Base-by-base conservation (phyloP, 2,329 filamentous ascomycete species). In the Aspergillus chevalieri region DNA sequence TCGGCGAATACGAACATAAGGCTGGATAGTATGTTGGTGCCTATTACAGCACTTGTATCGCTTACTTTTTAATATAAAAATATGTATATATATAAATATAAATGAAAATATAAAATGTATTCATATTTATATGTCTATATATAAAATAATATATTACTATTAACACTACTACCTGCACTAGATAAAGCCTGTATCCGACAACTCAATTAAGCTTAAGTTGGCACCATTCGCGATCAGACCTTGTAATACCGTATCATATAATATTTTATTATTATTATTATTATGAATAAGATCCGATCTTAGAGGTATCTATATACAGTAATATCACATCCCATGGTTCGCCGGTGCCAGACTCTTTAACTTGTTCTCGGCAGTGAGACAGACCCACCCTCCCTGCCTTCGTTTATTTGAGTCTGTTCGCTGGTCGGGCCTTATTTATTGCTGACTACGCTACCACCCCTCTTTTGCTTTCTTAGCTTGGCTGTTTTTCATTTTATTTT, bases 321-420 rank as follows among this genome's bases (percentile, higher is more conserved):
- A 36, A 17, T n/a, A 36, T 36, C 34, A 36, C 15, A n/a, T 17
- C 17, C 38, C 38, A 41, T 41, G 17, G 38, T 41, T 41, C 39
- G 43, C 36, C 48, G 45, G 26, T 38, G 47, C 59, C 60, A 62
- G 61, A 22, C 21, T 22, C 54, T 61, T 62, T 59, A 53, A 33
- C 57, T 57, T 50, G 49, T 53, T 57, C 54, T 56, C 52, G 36
- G 45, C 36, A 41, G 22, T 47, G 39, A 47, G 38, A 47, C 48
- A 50, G 48, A 43, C 50, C 34, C 17, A 44, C 22, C 9, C 12
- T 42, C 39, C 39, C 39, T 24, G 21, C 19, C 36, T 19, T 39
- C 19, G n/a, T 39, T 39, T 39, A 39, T 39, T 39, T 39, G n/a
- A 39, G n/a, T 39, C 19, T 39, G 19, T 39, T 52, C n/a, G 26